These are phyloP conservation scores for Amesomyces nigricolor DNA, from an alignment of 2,329 filamentous ascomycete species.

Conservation along the genomic window DNA sequence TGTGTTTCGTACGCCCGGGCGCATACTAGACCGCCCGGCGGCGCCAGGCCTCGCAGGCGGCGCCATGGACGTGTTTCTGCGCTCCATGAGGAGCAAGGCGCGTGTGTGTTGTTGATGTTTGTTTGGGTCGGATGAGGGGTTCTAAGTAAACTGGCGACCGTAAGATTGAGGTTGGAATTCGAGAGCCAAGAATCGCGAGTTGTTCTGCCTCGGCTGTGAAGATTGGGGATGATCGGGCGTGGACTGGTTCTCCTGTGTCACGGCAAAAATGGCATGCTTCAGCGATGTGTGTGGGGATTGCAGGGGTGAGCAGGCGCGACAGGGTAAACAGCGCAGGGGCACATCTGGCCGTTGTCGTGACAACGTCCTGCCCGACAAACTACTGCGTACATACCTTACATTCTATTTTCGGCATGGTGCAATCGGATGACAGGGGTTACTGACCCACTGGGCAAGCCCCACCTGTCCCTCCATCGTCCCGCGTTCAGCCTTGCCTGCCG, in stretches of 20 bases:
- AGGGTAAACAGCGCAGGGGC: slow-evolving; percentile 10
- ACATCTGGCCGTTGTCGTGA: slow-evolving; percentile 12
- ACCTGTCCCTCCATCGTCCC: slow-evolving; percentile 15
- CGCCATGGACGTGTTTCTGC: slow-evolving; percentile 29
- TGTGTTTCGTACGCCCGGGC: slow-evolving; percentile 23
- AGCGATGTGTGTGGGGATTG: slow-evolving; percentile 11
- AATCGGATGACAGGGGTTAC: neutral
- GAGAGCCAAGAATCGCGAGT: neutral
- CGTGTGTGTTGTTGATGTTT: slow-evolving; percentile 14
- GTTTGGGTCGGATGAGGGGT: neutral
- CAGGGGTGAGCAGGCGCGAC: slow-evolving; percentile 14
- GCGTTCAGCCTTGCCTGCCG: slow-evolving; percentile 15
- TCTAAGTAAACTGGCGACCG: neutral
- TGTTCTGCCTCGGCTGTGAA: slow-evolving; percentile 7
- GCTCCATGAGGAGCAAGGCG: slow-evolving; percentile 30
- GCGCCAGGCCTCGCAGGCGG: slow-evolving; percentile 18
- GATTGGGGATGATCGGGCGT: slow-evolving; percentile 4
- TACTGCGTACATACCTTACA: neutral
- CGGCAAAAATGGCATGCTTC: slow-evolving; percentile 14
- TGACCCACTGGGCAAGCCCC: neutral
- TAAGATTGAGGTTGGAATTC: neutral
- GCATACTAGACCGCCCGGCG: slow-evolving; percentile 29
- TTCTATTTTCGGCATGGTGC: neutral
- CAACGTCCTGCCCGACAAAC: slow-evolving; percentile 1
- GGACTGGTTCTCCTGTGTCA: neutral